A percentile compares a stretch with the other conserved stretches of the same genome.
Evolutionary conservation across 371 early-diverging fungal species (phyloP).

Genomic region (Mucor plumbeus): DNA sequence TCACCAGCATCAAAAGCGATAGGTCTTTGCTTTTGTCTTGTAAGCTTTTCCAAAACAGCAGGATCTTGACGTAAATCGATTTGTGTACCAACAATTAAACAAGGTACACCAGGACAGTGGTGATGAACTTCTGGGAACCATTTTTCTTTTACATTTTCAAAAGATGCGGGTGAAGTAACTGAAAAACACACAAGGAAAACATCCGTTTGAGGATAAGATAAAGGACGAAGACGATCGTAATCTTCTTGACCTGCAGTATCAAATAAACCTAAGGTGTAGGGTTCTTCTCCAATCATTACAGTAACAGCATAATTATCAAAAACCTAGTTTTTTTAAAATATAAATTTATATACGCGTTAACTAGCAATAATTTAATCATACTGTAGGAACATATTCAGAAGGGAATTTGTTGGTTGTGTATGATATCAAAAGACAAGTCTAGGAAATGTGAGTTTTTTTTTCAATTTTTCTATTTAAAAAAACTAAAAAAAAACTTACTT

Average conservation of each 20-base stretch:
- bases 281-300: constrained; percentile 94
- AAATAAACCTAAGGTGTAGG: constrained; percentile 91
- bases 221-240: constrained; percentile 96
- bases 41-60: constrained; percentile 79
- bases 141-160: constrained; percentile 88
- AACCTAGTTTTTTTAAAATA: constrained; percentile 57
- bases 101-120: constrained; percentile 97
- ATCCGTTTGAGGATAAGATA: constrained; percentile 94
- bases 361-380: constrained; percentile 42
- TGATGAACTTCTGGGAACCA: constrained; percentile 95
- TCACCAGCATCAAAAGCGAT: constrained; percentile 86
- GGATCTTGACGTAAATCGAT: constrained; percentile 95
- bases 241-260: constrained; percentile 98
- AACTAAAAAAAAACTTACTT: constrained; percentile 62
- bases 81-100: constrained; percentile 97
- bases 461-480: background rate
- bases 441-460: constrained; percentile 17
- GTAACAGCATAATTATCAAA: constrained; percentile 99
- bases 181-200: constrained; percentile 97
- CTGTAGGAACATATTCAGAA: constrained; percentile 98
- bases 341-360: constrained; percentile 1
- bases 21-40: constrained; percentile 85
- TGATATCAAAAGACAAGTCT: constrained; percentile 98
- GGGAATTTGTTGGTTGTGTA: constrained; percentile 99
- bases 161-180: constrained; percentile 94